Evolutionary conservation across 106 monocot species (phyloP).

Genomic region (Acanthochlamys bracteata): DNA sequence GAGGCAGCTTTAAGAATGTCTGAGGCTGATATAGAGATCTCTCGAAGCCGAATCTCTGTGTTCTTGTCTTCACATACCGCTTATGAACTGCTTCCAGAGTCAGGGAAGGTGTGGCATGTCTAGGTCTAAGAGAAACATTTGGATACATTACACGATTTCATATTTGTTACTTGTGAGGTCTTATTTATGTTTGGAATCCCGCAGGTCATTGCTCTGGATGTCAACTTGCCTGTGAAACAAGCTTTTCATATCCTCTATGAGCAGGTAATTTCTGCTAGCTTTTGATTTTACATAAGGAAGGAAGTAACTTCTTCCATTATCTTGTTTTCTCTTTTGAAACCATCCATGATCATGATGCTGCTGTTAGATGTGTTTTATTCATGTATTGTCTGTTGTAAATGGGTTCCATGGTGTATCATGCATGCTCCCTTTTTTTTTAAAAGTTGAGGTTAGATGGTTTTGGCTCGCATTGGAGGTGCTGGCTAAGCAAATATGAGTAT

Average conservation of each 20-base stretch:
- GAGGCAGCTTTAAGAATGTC: slow-evolving; percentile 35
- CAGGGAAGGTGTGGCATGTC: slow-evolving; percentile 58
- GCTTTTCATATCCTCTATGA: slow-evolving; percentile 93
- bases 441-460: no score
- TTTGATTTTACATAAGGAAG: not conserved
- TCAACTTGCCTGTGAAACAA: slow-evolving; percentile 95
- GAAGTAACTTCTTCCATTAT: not conserved
- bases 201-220: slow-evolving; percentile 88
- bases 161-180: not conserved
- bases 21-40: slow-evolving; percentile 49
- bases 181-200: not conserved
- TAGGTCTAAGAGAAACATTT: not conserved
- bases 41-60: slow-evolving; percentile 41
- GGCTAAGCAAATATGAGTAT: no score
- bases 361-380: no score
- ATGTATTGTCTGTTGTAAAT: no score
- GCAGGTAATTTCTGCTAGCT: slow-evolving; percentile 38
- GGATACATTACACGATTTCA: not conserved
- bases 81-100: slow-evolving; percentile 85
- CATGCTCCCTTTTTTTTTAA: no score
- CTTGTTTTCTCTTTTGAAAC: not conserved
- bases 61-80: slow-evolving; percentile 57
- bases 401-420: no score
- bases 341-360: not conserved
- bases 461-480: no score